Evolutionary conservation across 2,329 filamentous ascomycete species (phyloP).

Genomic region (Hypoxylon sp.): DNA sequence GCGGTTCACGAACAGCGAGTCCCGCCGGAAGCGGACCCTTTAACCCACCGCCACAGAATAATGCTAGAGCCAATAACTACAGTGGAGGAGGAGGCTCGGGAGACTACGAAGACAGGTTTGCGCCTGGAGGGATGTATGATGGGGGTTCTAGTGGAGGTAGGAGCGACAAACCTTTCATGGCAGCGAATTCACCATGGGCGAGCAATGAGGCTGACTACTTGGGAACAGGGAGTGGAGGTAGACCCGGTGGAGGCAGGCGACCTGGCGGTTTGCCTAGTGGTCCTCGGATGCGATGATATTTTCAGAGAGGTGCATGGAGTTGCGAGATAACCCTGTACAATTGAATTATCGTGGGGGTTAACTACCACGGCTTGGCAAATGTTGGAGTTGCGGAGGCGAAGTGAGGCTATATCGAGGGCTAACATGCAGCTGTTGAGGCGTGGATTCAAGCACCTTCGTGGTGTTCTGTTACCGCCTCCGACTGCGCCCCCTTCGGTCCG

Average conservation of each 20-base stretch:
- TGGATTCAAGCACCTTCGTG: conserved; percentile 19
- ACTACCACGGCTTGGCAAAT: conserved; percentile 22
- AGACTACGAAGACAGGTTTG: conserved; percentile 64
- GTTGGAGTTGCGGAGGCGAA: conserved; percentile 13
- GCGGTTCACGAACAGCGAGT: conserved; percentile 71
- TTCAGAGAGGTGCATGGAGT: not conserved
- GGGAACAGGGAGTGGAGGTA: conserved; percentile 57
- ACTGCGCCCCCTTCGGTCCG: conserved; percentile 32
- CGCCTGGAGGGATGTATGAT: conserved; percentile 63
- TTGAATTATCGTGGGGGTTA: conserved; percentile 7
- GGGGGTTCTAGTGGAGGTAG: conserved; percentile 52
- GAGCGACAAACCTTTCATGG: conserved; percentile 60
- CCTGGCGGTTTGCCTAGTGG: conserved; percentile 58
- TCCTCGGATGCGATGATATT: conserved; percentile 59
- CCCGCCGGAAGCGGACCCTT: conserved; percentile 65
- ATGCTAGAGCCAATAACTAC: conserved; percentile 45
- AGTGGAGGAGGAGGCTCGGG: conserved; percentile 54
- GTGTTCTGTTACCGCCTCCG: conserved; percentile 10
- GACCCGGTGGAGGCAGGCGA: conserved; percentile 54
- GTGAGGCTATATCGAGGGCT: conserved; percentile 28
- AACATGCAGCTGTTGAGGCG: conserved; percentile 6
- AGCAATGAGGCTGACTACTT: conserved; percentile 59
- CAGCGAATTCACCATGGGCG: conserved; percentile 65
- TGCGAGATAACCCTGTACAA: conserved; percentile 12
- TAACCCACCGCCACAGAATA: conserved; percentile 57